Conservation (phyloP, 768 basidiomycete genomes). For the Panellus pusillus region DNA sequence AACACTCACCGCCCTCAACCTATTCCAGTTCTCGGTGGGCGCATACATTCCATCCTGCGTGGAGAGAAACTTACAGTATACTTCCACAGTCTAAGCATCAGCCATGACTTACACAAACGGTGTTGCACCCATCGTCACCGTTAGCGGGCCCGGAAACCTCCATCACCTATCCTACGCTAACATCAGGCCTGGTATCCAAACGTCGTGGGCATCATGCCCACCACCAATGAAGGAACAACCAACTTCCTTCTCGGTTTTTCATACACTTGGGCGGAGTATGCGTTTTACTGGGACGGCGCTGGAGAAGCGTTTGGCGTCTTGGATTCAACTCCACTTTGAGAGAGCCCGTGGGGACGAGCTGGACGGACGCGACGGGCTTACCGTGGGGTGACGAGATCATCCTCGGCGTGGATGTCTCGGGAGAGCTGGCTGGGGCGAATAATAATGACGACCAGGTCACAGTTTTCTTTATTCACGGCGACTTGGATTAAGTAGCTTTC, state of each 20-base stretch:
- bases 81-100: background rate
- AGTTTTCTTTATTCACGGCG: background rate
- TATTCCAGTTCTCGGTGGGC: too few relatives aligned
- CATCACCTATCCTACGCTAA: conserved; percentile 12
- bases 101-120: conserved; percentile 6
- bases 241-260: conserved; percentile 7
- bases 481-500: too few relatives aligned
- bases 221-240: background rate
- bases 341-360: conserved; percentile 10
- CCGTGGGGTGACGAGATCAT: conserved; percentile 5
- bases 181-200: background rate
- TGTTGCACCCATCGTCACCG: conserved; percentile 8
- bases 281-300: conserved; percentile 11
- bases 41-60: too few relatives aligned
- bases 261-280: conserved; percentile 4
- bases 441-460: conserved; percentile 2
- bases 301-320: conserved; percentile 2
- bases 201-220: background rate
- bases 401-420: background rate
- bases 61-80: too few relatives aligned
- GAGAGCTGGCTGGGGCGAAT: background rate
- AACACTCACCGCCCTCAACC: too few relatives aligned
- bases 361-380: conserved; percentile 6
- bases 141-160: conserved; percentile 2
- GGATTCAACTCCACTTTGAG: background rate